Conservation (phyloP, 1,139 yeast genomes). For the Saccharomycopsis phalli region DNA sequence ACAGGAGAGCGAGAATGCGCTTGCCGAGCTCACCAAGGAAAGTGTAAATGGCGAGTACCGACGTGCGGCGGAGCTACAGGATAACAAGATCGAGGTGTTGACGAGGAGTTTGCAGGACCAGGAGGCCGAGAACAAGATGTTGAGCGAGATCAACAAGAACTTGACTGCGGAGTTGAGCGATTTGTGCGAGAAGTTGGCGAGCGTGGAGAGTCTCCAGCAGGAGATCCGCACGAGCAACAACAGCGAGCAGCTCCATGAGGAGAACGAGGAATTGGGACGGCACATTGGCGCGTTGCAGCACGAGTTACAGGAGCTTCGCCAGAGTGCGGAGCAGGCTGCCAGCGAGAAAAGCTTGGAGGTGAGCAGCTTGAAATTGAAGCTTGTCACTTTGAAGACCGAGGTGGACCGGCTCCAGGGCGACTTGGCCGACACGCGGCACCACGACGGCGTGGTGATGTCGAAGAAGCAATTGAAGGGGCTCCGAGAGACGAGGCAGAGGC, state of each 20-base stretch:
- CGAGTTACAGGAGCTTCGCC: neutral
- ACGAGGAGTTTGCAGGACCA: neutral
- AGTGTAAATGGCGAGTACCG: neutral
- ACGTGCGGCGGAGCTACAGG: neutral
- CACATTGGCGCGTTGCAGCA: neutral
- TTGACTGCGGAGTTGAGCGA: conserved; percentile 8
- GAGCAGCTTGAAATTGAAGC: conserved; percentile 10
- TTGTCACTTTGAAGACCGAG: conserved; percentile 9
- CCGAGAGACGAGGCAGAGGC: neutral
- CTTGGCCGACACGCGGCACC: neutral
- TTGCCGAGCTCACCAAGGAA: neutral
- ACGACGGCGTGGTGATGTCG: neutral
- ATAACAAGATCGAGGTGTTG: neutral
- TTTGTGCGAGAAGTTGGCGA: conserved; percentile 6
- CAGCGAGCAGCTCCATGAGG: neutral
- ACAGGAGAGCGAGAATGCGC: neutral
- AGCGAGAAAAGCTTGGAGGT: conserved; percentile 6
- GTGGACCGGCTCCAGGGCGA: conserved; percentile 4
- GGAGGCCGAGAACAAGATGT: conserved; percentile 2
- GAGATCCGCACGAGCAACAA: conserved; percentile 1
- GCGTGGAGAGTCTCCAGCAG: conserved; percentile 9
- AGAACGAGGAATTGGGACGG: conserved; percentile 4
- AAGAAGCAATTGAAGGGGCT: neutral
- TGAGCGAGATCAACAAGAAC: conserved; percentile 5
- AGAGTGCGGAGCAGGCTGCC: neutral